phyloP scores from a whole-genome alignment of 2,329 filamentous ascomycete genomes.

The Hypoxylon sp. region DNA sequence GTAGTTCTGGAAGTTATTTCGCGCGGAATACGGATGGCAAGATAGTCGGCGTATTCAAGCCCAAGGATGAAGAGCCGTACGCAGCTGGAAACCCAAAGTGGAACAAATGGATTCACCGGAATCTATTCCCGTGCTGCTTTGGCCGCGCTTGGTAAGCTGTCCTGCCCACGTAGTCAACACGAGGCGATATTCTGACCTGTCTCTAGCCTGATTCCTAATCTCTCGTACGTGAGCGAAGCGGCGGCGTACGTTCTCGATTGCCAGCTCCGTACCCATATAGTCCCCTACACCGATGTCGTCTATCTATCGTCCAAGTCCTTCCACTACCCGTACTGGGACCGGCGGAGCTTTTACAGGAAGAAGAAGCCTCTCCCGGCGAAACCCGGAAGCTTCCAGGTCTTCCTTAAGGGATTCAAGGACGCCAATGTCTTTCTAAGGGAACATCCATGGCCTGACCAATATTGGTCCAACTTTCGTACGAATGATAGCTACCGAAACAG shows the following conservation, averaged over 20 bases:
- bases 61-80: constrained; percentile 98
- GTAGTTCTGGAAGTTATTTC: constrained; percentile 98
- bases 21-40: constrained; percentile 90
- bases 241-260: constrained; percentile 94
- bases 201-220: constrained; percentile 83
- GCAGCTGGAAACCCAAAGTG: constrained; percentile 97
- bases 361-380: constrained; percentile 88
- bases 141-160: constrained; percentile 78
- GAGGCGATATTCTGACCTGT: constrained; percentile 17
- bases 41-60: constrained; percentile 97
- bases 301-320: constrained; percentile 95
- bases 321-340: constrained; percentile 97
- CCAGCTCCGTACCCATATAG: constrained; percentile 87
- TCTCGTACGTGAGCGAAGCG: constrained; percentile 97
- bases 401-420: constrained; percentile 95
- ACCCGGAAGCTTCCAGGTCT: constrained; percentile 95
- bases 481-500: constrained; percentile 72
- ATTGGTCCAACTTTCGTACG: constrained; percentile 72
- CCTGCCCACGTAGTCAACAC: not conserved
- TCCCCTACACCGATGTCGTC: constrained; percentile 96
- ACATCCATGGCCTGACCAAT: constrained; percentile 96
- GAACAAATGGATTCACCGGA: constrained; percentile 99
- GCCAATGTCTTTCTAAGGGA: constrained; percentile 95
- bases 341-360: constrained; percentile 85
- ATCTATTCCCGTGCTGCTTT: constrained; percentile 97